Evolutionary conservation across 495 filamentous ascomycete genomes (phyloP).

Genomic region (Penicillium argentinense): DNA sequence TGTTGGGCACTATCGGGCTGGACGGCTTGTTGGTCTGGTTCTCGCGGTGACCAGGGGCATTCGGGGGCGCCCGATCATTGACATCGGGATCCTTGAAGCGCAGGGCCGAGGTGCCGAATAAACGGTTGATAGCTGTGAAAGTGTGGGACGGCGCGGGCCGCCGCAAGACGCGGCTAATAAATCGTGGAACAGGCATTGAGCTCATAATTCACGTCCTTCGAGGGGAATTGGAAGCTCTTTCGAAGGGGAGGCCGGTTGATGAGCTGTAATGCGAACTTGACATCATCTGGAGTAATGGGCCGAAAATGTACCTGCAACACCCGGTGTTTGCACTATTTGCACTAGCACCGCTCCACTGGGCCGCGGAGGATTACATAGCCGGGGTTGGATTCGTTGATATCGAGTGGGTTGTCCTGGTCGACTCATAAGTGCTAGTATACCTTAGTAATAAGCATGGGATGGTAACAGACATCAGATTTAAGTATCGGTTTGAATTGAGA

Average conservation of each 20-base stretch:
- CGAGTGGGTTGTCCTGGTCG: too few relatives aligned
- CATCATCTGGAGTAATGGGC: conserved; percentile 38
- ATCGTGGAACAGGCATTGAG: conserved; percentile 42
- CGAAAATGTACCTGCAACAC: conserved; percentile 24
- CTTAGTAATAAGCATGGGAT: too few relatives aligned
- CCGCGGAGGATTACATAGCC: conserved; percentile 21
- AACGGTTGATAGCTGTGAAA: conserved; percentile 25
- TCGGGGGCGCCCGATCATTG: conserved; percentile 31
- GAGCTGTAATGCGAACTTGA: conserved; percentile 32
- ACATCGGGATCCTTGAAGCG: conserved; percentile 26
- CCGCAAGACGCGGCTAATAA: conserved; percentile 33
- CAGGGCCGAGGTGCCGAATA: conserved; percentile 38
- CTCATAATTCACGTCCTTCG: not conserved
- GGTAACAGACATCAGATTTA: too few relatives aligned
- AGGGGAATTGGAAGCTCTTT: conserved; percentile 1
- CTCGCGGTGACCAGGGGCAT: conserved; percentile 48
- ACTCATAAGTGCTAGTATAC: too few relatives aligned
- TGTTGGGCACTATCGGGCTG: conserved; percentile 65
- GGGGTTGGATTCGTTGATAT: not conserved
- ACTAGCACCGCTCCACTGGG: conserved; percentile 15
- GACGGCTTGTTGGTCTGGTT: conserved; percentile 54
- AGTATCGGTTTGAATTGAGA: too few relatives aligned
- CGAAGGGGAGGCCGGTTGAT: conserved; percentile 11
- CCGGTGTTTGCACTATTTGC: conserved; percentile 43
- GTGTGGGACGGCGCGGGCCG: conserved; percentile 27